Percentiles rank a stretch among this genome's conserved stretches.
Conservation (phyloP, 768 basidiomycete genomes). For the Boletus huronensis region DNA sequence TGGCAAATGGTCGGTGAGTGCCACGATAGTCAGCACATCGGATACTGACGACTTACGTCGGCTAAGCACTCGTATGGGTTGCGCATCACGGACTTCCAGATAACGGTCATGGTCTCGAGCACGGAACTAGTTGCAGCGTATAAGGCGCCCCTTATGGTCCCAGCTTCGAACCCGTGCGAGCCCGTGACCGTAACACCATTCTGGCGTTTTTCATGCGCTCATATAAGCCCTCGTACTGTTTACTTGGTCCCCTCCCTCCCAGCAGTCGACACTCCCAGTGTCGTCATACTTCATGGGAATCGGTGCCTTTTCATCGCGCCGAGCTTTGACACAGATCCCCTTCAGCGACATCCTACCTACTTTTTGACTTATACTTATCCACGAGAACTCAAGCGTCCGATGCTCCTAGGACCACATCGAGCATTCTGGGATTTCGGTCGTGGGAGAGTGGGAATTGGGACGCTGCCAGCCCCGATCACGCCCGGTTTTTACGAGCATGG, state of each 20-base stretch:
- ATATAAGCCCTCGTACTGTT: constrained; percentile 6
- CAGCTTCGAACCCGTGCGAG: neutral
- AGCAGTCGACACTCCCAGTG: constrained; percentile 6
- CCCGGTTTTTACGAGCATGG: neutral
- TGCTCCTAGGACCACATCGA: neutral
- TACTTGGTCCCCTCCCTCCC: constrained; percentile 12
- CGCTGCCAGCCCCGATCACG: neutral
- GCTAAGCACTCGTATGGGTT: constrained; percentile 6
- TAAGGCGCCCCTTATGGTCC: neutral
- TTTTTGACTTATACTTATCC: constrained; percentile 10
- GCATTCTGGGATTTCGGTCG: neutral
- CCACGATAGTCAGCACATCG: neutral
- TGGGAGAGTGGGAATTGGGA: neutral
- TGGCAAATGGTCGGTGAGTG: neutral
- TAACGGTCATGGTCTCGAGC: constrained; percentile 3
- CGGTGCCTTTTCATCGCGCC: constrained; percentile 7
- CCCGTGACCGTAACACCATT: neutral
- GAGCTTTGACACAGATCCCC: neutral
- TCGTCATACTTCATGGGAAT: constrained; percentile 6
- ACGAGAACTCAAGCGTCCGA: neutral
- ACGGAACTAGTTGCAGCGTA: constrained; percentile 6
- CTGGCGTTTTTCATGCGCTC: constrained; percentile 4
- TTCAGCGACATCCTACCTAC: constrained; percentile 10
- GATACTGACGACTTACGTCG: neutral
- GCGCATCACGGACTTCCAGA: constrained; percentile 5